A percentile compares a stretch with the other conserved stretches of the same genome.
These are phyloP conservation scores for Populus pruinosa DNA, from an alignment of 345 rosid species.

Conservation along the genomic window DNA sequence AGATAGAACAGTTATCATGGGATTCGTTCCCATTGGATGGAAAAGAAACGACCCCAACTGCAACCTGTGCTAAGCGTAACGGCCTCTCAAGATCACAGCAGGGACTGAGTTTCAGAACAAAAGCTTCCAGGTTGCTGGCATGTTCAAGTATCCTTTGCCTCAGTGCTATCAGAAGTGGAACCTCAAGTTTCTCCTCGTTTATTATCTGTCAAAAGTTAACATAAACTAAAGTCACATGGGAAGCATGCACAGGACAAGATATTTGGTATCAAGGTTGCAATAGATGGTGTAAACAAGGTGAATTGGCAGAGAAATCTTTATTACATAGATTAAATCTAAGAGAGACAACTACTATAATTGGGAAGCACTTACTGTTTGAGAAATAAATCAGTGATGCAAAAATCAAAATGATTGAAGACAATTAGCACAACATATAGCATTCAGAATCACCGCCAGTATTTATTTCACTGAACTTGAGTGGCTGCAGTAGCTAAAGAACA, in stretches of 20 bases:
- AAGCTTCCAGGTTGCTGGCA: slow-evolving; percentile 55
- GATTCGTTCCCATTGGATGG: slow-evolving; percentile 35
- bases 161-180: slow-evolving; percentile 66
- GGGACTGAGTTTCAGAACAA: slow-evolving; percentile 61
- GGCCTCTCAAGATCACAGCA: slow-evolving; percentile 55
- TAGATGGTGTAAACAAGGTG: neutral
- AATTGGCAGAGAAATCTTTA: neutral
- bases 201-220: slow-evolving; percentile 47
- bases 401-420: neutral
- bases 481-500: neutral
- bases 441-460: neutral
- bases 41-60: slow-evolving; percentile 68
- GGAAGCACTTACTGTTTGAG: neutral
- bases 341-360: neutral
- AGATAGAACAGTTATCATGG: slow-evolving; percentile 67
- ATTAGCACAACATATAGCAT: neutral
- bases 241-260: neutral
- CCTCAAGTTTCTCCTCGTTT: slow-evolving; percentile 54
- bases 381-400: neutral
- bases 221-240: slow-evolving; percentile 8
- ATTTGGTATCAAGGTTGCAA: neutral
- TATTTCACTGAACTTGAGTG: neutral
- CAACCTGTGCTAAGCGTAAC: slow-evolving; percentile 66
- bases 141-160: slow-evolving; percentile 72
- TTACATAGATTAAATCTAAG: neutral